Evolutionary conservation across 805 yeast genomes (phyloP).

Genomic region (Cyberlindnera petersonii): DNA sequence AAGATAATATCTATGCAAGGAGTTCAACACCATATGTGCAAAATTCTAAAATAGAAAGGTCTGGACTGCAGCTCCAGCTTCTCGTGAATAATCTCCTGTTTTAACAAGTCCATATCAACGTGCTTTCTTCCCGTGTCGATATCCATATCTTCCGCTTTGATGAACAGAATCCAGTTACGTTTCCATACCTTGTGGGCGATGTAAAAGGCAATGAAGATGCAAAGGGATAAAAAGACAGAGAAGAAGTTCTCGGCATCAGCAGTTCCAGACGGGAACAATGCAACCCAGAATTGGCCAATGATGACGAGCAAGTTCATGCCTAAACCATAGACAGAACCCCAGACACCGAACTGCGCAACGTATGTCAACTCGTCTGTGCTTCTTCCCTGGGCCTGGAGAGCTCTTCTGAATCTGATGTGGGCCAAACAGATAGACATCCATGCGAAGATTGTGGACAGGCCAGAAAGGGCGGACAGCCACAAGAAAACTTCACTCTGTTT

Average conservation of each 20-base stretch:
- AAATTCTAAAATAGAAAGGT: constrained; percentile 45
- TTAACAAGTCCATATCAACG: constrained; percentile 48
- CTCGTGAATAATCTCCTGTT: constrained; percentile 52
- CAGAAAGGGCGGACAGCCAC: constrained; percentile 65
- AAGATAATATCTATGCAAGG: too few relatives aligned
- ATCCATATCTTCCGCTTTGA: constrained; percentile 38
- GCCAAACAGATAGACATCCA: constrained; percentile 59
- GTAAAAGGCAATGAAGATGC: constrained; percentile 56
- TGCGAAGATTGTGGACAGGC: constrained; percentile 56
- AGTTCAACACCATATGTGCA: constrained; percentile 44
- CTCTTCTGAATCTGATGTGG: constrained; percentile 62
- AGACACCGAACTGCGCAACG: constrained; percentile 61
- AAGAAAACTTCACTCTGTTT: constrained; percentile 53
- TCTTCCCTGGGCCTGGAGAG: constrained; percentile 63
- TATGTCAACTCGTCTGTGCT: constrained; percentile 57
- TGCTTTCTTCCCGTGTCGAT: constrained; percentile 45
- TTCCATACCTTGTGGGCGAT: constrained; percentile 55
- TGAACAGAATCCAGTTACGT: constrained; percentile 37
- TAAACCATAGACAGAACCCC: constrained; percentile 64
- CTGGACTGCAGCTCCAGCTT: constrained; percentile 37
- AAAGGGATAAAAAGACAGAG: constrained; percentile 59
- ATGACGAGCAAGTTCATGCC: constrained; percentile 56
- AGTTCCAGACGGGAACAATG: constrained; percentile 60
- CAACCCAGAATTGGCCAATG: constrained; percentile 79
- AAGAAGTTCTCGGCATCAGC: constrained; percentile 61